Conservation (phyloP, 768 basidiomycete genomes). For the Rhizopogon sp. region DNA sequence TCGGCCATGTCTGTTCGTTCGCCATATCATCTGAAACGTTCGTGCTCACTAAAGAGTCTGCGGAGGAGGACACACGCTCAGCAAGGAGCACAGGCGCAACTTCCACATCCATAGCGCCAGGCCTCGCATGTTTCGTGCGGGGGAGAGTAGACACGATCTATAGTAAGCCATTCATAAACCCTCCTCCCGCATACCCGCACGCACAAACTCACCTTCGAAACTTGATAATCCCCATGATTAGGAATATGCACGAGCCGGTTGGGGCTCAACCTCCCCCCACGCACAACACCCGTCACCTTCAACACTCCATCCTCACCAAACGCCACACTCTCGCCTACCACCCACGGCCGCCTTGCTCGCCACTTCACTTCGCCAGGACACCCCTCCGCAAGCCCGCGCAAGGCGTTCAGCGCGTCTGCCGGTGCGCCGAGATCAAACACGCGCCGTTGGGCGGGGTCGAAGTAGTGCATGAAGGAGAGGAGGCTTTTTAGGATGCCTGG, state of each 20-base stretch:
- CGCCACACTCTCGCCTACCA: constrained; percentile 62
- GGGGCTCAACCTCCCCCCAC: constrained; percentile 73
- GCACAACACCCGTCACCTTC: constrained; percentile 76
- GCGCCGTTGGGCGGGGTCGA: constrained; percentile 76
- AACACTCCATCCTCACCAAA: constrained; percentile 63
- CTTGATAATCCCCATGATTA: constrained; percentile 82
- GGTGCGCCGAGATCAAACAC: constrained; percentile 66
- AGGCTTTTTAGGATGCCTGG: constrained; percentile 77
- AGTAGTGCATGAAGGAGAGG: constrained; percentile 92
- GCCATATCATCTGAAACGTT: constrained; percentile 86
- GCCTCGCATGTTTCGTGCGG: constrained; percentile 28
- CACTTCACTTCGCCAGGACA: constrained; percentile 75
- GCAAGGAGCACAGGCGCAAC: constrained; percentile 54
- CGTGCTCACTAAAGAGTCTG: constrained; percentile 82
- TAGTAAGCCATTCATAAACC: not conserved
- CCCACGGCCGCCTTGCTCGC: constrained; percentile 75
- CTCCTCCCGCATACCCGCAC: not conserved
- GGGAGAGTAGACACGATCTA: constrained; percentile 67
- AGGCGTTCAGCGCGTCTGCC: constrained; percentile 65
- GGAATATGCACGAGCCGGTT: constrained; percentile 87
- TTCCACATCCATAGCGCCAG: constrained; percentile 51
- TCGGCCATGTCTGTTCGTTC: constrained; percentile 99
- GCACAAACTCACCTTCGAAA: constrained; percentile 56
- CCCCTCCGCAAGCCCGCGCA: constrained; percentile 81
- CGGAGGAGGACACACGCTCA: constrained; percentile 55